Conservation (phyloP, 352 stramenopile species). For the Peronospora belbahrii region DNA sequence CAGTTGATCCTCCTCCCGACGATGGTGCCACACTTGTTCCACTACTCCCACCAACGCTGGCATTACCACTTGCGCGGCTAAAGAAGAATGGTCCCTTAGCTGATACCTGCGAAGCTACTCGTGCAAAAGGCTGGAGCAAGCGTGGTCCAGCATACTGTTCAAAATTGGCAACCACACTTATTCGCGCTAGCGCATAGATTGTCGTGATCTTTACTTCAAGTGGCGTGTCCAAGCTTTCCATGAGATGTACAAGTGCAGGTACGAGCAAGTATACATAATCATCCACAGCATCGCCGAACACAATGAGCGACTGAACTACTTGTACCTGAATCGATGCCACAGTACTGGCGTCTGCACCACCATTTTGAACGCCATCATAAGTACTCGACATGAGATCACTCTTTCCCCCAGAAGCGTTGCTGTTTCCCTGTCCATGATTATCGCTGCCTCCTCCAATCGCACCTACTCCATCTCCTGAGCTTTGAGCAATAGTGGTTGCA, state of each 20-base stretch:
- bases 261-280: conserved; percentile 94
- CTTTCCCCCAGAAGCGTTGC: conserved; percentile 7
- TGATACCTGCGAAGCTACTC: conserved; percentile 66
- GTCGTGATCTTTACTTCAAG: conserved; percentile 70
- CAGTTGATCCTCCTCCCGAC: conserved; percentile 9
- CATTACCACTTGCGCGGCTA: conserved; percentile 30
- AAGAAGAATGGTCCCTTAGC: conserved; percentile 64
- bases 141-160: conserved; percentile 74
- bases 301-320: conserved; percentile 84
- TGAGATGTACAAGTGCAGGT: conserved; percentile 89
- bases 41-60: conserved; percentile 5
- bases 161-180: conserved; percentile 63
- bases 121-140: conserved; percentile 58
- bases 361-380: conserved; percentile 28
- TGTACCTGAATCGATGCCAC: conserved; percentile 59
- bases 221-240: conserved; percentile 86
- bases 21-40: conserved; percentile 4
- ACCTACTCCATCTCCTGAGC: conserved; percentile 10
- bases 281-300: conserved; percentile 87
- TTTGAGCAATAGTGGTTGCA: conserved; percentile 3
- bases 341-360: conserved; percentile 10
- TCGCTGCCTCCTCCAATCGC: conserved; percentile 10
- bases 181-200: conserved; percentile 57
- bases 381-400: conserved; percentile 19
- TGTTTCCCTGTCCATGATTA: conserved; percentile 9